A percentile compares a stretch with the other conserved stretches of the same genome.
phyloP scores from a whole-genome alignment of 75 land plant genomes.

The Pinus tabuliformis region DNA sequence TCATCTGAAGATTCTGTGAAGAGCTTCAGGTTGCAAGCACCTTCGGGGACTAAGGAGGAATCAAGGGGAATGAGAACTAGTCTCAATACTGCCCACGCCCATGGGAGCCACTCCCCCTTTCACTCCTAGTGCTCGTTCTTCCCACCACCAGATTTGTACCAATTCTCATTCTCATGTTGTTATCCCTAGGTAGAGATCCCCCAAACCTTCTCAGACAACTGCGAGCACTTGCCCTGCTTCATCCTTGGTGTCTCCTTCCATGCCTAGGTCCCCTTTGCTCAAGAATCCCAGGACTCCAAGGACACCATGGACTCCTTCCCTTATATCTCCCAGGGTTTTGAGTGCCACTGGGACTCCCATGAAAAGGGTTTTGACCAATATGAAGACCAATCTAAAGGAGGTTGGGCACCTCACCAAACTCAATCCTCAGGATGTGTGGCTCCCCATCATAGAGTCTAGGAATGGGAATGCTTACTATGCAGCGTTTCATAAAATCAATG shows the following conservation, averaged over 20 bases:
- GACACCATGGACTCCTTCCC: slow-evolving; percentile 24
- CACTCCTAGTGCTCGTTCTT: slow-evolving; percentile 8
- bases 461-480: slow-evolving; percentile 47
- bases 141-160: slow-evolving; percentile 10
- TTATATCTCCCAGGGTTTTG: slow-evolving; percentile 22
- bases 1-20: background rate
- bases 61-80: slow-evolving; percentile 48
- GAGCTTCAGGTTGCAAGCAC: background rate
- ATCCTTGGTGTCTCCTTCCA: slow-evolving; percentile 8
- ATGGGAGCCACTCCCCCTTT: slow-evolving; percentile 40
- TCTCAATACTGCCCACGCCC: slow-evolving; percentile 63
- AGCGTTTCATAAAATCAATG: slow-evolving; percentile 39
- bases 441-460: slow-evolving; percentile 58
- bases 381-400: slow-evolving; percentile 38
- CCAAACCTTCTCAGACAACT: slow-evolving; percentile 15
- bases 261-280: slow-evolving; percentile 12
- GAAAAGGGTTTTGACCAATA: slow-evolving; percentile 34
- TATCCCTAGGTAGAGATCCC: slow-evolving; percentile 45
- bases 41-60: slow-evolving; percentile 37
- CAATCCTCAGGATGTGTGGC: slow-evolving; percentile 58
- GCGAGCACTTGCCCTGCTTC: slow-evolving; percentile 2
- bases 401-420: slow-evolving; percentile 36
- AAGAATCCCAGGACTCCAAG: slow-evolving; percentile 20
- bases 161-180: slow-evolving; percentile 21
- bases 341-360: slow-evolving; percentile 38